Percentiles rank a stretch among this genome's conserved stretches.
phyloP scores from a whole-genome alignment of 2,329 filamentous ascomycete species.

The Paracorniculantispora psalliotae region DNA sequence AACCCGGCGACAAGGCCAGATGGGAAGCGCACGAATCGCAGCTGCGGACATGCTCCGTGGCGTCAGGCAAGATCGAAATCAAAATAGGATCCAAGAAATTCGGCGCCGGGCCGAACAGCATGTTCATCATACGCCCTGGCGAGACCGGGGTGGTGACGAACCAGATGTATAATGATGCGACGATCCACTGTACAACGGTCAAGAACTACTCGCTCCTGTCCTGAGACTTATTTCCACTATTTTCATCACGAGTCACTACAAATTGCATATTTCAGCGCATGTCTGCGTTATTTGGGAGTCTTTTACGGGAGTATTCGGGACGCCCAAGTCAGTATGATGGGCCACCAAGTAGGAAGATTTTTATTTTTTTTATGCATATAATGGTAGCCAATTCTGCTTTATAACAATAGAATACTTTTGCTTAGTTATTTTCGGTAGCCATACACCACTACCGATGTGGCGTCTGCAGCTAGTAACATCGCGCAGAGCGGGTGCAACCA shows the following conservation, averaged over 20 bases:
- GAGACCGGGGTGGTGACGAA: slow-evolving; percentile 37
- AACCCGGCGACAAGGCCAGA: slow-evolving; percentile 31
- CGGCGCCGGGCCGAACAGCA: slow-evolving; percentile 38
- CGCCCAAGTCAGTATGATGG: too few relatives aligned
- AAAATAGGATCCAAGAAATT: slow-evolving; percentile 34
- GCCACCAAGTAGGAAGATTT: too few relatives aligned
- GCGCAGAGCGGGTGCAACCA: background rate
- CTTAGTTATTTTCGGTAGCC: background rate
- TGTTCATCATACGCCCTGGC: slow-evolving; percentile 39
- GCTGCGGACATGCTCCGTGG: slow-evolving; percentile 36
- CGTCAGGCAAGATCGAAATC: slow-evolving; percentile 37
- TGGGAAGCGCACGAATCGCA: slow-evolving; percentile 26
- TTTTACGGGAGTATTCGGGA: background rate
- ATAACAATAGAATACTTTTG: background rate
- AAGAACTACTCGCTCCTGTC: slow-evolving; percentile 18
- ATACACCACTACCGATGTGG: slow-evolving; percentile 1
- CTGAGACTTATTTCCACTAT: background rate
- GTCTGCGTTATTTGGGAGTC: background rate
- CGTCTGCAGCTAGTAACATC: background rate
- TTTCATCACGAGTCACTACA: too few relatives aligned
- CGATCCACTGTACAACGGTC: slow-evolving; percentile 37
- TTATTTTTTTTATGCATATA: background rate
- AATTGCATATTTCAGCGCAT: background rate
- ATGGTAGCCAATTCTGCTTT: background rate
- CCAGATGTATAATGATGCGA: slow-evolving; percentile 38